A percentile compares a stretch with the other conserved stretches of the same genome.
These are phyloP conservation scores for Septoria petroselini DNA, from an alignment of 2,329 filamentous ascomycete species.

Conservation along the genomic window DNA sequence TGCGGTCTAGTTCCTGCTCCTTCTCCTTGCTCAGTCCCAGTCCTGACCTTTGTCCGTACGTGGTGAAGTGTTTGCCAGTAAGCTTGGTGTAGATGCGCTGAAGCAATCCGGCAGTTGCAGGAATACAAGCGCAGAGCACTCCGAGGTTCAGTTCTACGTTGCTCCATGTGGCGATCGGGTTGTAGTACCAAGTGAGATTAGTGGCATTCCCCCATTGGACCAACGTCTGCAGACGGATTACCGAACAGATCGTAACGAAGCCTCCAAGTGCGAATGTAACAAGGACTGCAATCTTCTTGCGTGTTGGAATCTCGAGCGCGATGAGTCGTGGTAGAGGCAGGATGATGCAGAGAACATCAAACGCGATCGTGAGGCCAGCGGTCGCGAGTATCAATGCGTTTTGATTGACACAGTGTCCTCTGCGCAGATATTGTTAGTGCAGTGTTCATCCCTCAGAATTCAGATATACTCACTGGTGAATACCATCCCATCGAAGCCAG, in stretches of 20 bases:
- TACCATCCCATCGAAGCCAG: constrained; percentile 24
- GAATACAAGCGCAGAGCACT: constrained; percentile 30
- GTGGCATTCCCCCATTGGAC: constrained; percentile 18
- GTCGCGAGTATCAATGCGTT: constrained; percentile 24
- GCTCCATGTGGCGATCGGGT: constrained; percentile 26
- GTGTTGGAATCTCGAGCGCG: constrained; percentile 18
- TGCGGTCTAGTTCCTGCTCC: constrained; percentile 10
- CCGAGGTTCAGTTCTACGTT: constrained; percentile 27
- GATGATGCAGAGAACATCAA: constrained; percentile 26
- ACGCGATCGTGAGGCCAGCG: constrained; percentile 25
- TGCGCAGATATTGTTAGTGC: constrained; percentile 1
- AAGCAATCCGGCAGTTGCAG: constrained; percentile 24
- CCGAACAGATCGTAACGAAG: constrained; percentile 27
- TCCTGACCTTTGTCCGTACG: constrained; percentile 6
- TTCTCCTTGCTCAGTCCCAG: constrained; percentile 5
- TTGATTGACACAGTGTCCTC: constrained; percentile 26
- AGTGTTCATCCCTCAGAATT: too few relatives aligned
- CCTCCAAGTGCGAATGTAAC: constrained; percentile 28
- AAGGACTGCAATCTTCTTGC: constrained; percentile 26
- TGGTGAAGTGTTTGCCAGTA: constrained; percentile 20
- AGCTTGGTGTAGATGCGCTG: constrained; percentile 18
- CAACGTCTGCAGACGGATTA: constrained; percentile 24
- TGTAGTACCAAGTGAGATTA: constrained; percentile 26
- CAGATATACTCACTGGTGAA: constrained; percentile 13
- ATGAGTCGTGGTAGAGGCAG: constrained; percentile 26